Percentiles rank a stretch among this genome's conserved stretches.
Conservation (phyloP, 2,329 filamentous ascomycete species). For the Stagonosporopsis chrysanthemi region DNA sequence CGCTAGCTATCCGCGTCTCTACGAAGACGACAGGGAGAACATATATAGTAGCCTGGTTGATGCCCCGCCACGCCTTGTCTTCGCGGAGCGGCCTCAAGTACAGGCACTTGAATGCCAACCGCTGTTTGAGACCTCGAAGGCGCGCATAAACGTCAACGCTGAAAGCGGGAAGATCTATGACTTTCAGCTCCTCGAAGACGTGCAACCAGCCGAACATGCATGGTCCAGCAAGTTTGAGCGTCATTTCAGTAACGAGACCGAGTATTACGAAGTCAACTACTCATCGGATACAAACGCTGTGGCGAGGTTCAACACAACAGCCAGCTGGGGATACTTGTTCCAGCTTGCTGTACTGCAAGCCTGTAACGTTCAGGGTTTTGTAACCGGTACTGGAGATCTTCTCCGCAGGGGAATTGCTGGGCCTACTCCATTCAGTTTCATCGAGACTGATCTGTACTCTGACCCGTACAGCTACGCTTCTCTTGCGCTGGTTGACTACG, state of each 20-base stretch:
- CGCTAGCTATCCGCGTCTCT: background rate
- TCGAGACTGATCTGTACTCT: background rate
- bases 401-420: background rate
- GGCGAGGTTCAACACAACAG: background rate
- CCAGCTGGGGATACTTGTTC: background rate
- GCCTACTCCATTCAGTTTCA: background rate
- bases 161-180: background rate
- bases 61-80: background rate
- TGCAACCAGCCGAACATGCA: background rate
- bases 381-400: background rate
- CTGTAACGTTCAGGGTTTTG: background rate
- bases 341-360: background rate
- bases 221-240: background rate
- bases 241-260: background rate
- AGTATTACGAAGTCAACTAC: background rate
- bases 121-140: background rate
- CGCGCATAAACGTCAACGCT: background rate
- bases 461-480: background rate
- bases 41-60: no score
- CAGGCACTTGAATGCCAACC: background rate
- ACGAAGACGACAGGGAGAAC: background rate
- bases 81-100: background rate
- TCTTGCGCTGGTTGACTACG: background rate
- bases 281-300: background rate
- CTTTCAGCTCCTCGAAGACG: background rate